Evolutionary conservation across 1,139 yeast species (phyloP).

Genomic region (Lizanozyma gosingica): DNA sequence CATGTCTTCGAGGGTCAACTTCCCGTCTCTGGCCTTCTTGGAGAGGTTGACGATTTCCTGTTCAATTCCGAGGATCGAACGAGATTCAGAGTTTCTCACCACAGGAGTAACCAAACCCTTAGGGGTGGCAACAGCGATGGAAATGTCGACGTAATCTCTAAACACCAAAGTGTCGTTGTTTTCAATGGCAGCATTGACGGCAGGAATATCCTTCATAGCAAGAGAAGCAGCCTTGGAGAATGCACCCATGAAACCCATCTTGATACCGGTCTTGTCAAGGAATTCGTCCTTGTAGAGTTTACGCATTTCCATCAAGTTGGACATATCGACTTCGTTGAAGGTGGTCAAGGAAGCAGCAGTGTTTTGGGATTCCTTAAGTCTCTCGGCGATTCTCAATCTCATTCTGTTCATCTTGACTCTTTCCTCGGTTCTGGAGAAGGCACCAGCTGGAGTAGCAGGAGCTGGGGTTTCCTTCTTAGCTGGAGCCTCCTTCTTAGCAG

Average conservation of each 20-base stretch:
- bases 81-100: constrained; percentile 92
- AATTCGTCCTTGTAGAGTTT: constrained; percentile 94
- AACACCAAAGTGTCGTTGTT: constrained; percentile 87
- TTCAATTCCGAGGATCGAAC: constrained; percentile 84
- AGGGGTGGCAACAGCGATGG: constrained; percentile 98
- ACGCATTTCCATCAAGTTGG: constrained; percentile 87
- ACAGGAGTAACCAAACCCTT: constrained; percentile 98
- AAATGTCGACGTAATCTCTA: constrained; percentile 93
- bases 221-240: constrained; percentile 89
- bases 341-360: constrained; percentile 98
- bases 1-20: constrained; percentile 96
- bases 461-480: constrained; percentile 17
- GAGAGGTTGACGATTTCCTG: constrained; percentile 76
- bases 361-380: constrained; percentile 98
- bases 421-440: constrained; percentile 77
- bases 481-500: constrained; percentile 10
- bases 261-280: constrained; percentile 86
- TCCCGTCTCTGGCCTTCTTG: constrained; percentile 93
- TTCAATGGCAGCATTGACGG: constrained; percentile 93
- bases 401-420: constrained; percentile 98
- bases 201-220: constrained; percentile 93
- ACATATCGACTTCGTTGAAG: constrained; percentile 97
- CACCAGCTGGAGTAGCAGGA: constrained; percentile 19
- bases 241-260: constrained; percentile 98
- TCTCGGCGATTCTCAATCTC: constrained; percentile 98